These are phyloP conservation scores for Calophaca sinica DNA, from an alignment of 306 rosid genomes.

Conservation along the genomic window DNA sequence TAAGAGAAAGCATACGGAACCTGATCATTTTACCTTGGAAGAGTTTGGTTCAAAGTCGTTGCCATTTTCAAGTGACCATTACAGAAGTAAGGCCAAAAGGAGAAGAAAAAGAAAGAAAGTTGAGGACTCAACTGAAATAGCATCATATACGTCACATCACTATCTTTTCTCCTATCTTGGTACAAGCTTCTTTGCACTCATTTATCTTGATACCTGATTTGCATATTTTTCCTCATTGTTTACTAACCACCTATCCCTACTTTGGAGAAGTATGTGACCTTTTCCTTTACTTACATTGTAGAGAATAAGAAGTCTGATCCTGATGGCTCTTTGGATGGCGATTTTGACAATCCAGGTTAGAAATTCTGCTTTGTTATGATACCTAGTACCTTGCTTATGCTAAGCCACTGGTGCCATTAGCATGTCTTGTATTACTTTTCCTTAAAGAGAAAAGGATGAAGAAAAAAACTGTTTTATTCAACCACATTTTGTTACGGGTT, in stretches of 20 bases:
- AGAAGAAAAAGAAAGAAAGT: slow-evolving; percentile 83
- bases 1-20: slow-evolving; percentile 54
- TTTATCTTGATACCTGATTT: slow-evolving; percentile 45
- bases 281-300: slow-evolving; percentile 52
- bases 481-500: slow-evolving; percentile 37
- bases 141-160: slow-evolving; percentile 79
- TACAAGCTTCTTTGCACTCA: slow-evolving; percentile 49
- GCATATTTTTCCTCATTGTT: slow-evolving; percentile 37
- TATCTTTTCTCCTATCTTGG: slow-evolving; percentile 81
- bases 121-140: slow-evolving; percentile 72
- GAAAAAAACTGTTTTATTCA: slow-evolving; percentile 22
- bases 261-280: slow-evolving; percentile 38
- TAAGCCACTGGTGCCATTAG: slow-evolving; percentile 32
- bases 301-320: slow-evolving; percentile 76
- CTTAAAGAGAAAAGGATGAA: background rate
- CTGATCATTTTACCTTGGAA: slow-evolving; percentile 50
- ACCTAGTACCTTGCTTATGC: slow-evolving; percentile 32
- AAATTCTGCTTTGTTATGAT: slow-evolving; percentile 37
- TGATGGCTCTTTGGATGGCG: slow-evolving; percentile 62
- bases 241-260: slow-evolving; percentile 12
- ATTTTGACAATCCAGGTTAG: slow-evolving; percentile 74
- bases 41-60: slow-evolving; percentile 73
- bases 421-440: slow-evolving; percentile 27
- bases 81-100: slow-evolving; percentile 53
- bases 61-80: slow-evolving; percentile 58